Evolutionary conservation across 805 yeast genomes (phyloP), one percentile per base, ranked within the genome.

Genomic region (Candida xyloterini): DNA sequence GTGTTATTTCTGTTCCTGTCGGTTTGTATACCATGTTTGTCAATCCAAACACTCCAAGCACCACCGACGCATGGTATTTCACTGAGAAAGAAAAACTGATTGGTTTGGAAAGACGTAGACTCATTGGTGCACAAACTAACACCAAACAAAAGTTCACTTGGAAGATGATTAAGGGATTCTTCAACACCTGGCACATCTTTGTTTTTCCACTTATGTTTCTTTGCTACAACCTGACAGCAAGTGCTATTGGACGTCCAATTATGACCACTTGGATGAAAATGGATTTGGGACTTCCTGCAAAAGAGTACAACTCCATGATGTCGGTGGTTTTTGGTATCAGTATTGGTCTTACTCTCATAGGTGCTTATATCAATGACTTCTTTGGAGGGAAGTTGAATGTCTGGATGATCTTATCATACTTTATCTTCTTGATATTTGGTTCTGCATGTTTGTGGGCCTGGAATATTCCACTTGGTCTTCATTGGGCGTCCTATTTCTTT

Each of bases 401-500:
- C 45, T 51, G 53, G 26, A 66, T 70, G 38, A 65, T 72, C 9
- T 43, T 44, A 3, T 44, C 57, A 2, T 74, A 56, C 55, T 77
- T 73, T 44, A 35, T 66, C 4, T 53, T 62, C 13, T 51, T 65
- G 25, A 56, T 65, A 13, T 40, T 73, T 25, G 76, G 78, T 0
- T 67, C 72, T 50, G 51, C 68, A 0, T 51, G 68, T 35, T 55
- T 77, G 29, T 62, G 78, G 0, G 56, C 48, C 10, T 78, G 81
- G 81, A 44, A 73, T 26, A 65, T 78, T 18, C 74, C 77, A 1
- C 49, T 42, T 2, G 73, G 73, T 1, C 62, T 69, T 25, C 78
- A 75, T 38, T 76, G 79, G 78, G 57, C 68, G 8, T 55, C 69
- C 11, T 78, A 73, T 53, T 74, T 67, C 48, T 49, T 75, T 23